These are phyloP conservation scores for Epichloe brachyelytri DNA, from an alignment of 2,329 filamentous ascomycete genomes.

Conservation along the genomic window DNA sequence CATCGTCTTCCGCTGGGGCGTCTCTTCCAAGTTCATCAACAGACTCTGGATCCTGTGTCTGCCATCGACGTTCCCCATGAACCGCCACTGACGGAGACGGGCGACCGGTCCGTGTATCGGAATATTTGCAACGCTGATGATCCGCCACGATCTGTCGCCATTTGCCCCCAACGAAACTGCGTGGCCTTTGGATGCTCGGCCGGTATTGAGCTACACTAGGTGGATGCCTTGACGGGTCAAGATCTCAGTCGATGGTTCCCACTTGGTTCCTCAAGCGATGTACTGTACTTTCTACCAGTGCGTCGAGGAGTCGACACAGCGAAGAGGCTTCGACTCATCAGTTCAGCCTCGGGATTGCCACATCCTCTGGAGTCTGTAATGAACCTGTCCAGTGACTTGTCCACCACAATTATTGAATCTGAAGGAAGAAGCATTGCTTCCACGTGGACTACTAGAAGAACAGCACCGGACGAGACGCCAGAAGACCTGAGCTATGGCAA, in stretches of 20 bases:
- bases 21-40: not conserved
- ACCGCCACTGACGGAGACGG: conserved; percentile 19
- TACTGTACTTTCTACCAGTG: conserved; percentile 46
- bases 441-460: not conserved
- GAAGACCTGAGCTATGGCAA: not conserved
- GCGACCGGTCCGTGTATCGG: conserved; percentile 21
- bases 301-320: conserved; percentile 34
- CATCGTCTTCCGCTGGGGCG: not conserved
- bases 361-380: conserved; percentile 11
- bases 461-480: conserved; percentile 4
- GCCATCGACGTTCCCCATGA: conserved; percentile 11
- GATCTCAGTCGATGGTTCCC: conserved; percentile 43
- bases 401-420: conserved; percentile 10
- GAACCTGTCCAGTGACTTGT: conserved; percentile 12
- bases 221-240: conserved; percentile 31
- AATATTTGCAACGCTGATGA: conserved; percentile 48
- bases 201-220: conserved; percentile 51
- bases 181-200: conserved; percentile 52
- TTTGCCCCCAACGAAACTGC: conserved; percentile 51
- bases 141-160: conserved; percentile 49
- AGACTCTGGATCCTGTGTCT: conserved; percentile 11
- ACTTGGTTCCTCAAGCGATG: conserved; percentile 38
- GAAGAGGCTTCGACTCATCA: conserved; percentile 48
- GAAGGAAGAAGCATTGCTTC: conserved; percentile 12
- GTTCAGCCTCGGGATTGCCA: conserved; percentile 35